Conservation (phyloP, 2,329 filamentous ascomycete species). For the Exophiala xenobiotica region DNA sequence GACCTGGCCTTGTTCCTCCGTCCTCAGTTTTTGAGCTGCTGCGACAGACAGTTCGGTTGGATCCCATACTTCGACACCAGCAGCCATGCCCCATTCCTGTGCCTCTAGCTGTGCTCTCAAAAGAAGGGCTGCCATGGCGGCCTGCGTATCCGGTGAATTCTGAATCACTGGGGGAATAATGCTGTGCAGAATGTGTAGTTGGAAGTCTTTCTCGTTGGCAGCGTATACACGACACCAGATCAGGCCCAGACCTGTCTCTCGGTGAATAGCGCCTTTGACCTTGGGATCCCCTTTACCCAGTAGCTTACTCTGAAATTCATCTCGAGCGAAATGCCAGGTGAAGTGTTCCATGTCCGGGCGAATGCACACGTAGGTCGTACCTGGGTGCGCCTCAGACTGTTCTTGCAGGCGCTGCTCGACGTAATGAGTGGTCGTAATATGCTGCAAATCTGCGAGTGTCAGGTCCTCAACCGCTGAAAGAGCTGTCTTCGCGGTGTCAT, state of each 20-base stretch:
- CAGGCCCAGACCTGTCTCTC: slow-evolving; percentile 36
- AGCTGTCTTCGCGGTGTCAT: slow-evolving; percentile 26
- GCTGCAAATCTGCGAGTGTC: slow-evolving; percentile 43
- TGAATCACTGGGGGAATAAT: slow-evolving; percentile 42
- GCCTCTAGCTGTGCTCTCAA: slow-evolving; percentile 69
- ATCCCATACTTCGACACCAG: slow-evolving; percentile 79
- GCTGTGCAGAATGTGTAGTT: slow-evolving; percentile 44
- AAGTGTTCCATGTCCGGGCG: slow-evolving; percentile 67
- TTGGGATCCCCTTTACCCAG: slow-evolving; percentile 53
- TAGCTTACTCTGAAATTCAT: slow-evolving; percentile 71
- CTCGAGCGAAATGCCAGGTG: slow-evolving; percentile 75
- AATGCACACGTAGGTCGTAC: slow-evolving; percentile 61
- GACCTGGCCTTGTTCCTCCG: slow-evolving; percentile 32
- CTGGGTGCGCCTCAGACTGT: slow-evolving; percentile 41
- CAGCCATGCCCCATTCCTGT: slow-evolving; percentile 63
- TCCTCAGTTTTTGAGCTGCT: slow-evolving; percentile 38
- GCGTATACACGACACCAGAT: slow-evolving; percentile 41
- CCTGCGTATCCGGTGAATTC: slow-evolving; percentile 6
- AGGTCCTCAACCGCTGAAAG: slow-evolving; percentile 36
- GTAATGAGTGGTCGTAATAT: slow-evolving; percentile 56
- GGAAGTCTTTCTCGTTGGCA: slow-evolving; percentile 37
- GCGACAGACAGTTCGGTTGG: slow-evolving; percentile 58
- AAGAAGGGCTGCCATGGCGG: slow-evolving; percentile 62
- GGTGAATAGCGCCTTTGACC: slow-evolving; percentile 66
- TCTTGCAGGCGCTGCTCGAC: slow-evolving; percentile 59